A percentile compares a stretch with the other conserved stretches of the same genome.
Conservation (phyloP, 2,329 filamentous ascomycete genomes). For the Metarhizium brunneum region DNA sequence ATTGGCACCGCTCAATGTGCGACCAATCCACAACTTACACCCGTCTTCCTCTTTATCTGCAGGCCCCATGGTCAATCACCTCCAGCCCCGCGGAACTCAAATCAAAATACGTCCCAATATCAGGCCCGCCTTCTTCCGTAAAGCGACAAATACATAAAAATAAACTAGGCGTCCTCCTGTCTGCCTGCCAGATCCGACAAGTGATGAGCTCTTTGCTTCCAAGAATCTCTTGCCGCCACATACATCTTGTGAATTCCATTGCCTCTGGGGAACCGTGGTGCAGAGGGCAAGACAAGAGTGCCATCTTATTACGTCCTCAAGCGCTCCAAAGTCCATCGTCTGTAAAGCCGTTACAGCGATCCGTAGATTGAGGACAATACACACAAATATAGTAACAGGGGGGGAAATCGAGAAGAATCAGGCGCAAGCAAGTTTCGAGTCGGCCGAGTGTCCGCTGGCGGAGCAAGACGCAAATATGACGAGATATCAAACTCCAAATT, state of each 20-base stretch:
- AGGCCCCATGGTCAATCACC: constrained; percentile 20
- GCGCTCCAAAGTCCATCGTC: background rate
- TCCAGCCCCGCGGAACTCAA: constrained; percentile 15
- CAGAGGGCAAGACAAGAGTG: background rate
- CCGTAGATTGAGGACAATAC: constrained; percentile 1
- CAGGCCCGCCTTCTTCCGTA: constrained; percentile 20
- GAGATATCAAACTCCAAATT: constrained; percentile 34
- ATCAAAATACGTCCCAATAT: constrained; percentile 19
- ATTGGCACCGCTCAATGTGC: constrained; percentile 14
- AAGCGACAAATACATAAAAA: constrained; percentile 26
- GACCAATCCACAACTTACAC: constrained; percentile 12
- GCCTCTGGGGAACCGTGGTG: constrained; percentile 6
- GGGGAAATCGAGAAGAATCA: constrained; percentile 1
- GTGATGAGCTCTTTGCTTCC: background rate
- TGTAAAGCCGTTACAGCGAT: background rate
- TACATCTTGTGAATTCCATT: background rate
- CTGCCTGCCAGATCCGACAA: constrained; percentile 3
- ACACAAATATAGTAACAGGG: constrained; percentile 1
- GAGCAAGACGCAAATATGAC: constrained; percentile 23
- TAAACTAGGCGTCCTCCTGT: constrained; percentile 10
- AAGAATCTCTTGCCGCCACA: background rate
- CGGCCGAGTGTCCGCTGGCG: constrained; percentile 1
- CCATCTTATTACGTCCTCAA: background rate
- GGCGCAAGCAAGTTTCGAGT: background rate
- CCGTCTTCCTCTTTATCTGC: constrained; percentile 10